Evolutionary conservation across 1,284 basidiomycete species (phyloP), one percentile per base, ranked within the genome.

Genomic region (Tausonia pullulans): DNA sequence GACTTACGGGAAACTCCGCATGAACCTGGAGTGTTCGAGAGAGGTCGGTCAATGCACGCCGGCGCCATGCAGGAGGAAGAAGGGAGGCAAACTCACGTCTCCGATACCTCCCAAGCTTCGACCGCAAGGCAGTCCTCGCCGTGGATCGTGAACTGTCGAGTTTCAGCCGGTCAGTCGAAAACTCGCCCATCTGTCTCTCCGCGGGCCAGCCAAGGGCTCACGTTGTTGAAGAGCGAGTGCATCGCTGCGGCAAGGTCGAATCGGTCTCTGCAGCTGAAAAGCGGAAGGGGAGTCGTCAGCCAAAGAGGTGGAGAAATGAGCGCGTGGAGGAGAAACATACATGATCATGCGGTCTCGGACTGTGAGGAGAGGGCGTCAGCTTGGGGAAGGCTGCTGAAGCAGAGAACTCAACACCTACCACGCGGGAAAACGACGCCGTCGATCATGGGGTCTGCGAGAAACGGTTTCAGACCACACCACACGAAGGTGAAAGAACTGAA

Each of bases 111-210:
- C 55, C 55, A 57, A 4, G 55, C 43, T 8, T 50, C 54, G 16
- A 55, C 14, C 0, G 13, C 8, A 40, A 62, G 53, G 13, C 49
- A 45, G 40, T 62, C 61, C n/a, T 44, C 43, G 9, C 61, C 61
- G 61, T 62, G 54, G 43, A 62, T 57, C 27, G 40, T 49, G 61
- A 56, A 62, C 45, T 62, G 54, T 55, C 61, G 61, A 62, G 61
- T 14, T 62, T 55, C 46, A 62, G 57, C 4, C 39, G 45, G 14
- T 62, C 61, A 57, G 52, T 0, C 14, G 14, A 49, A 14, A 40
- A 43, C 4, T 40, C 11, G 43, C 7, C 10, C 13, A 57, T 27
- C 27, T 27, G 27, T 27, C 27, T 27, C 27, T 27, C 27, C 27
- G 27, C 27, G 27, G 27, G 27, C 27, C 27, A 27, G 27, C 27